Evolutionary conservation across 805 yeast genomes (phyloP), one percentile per base, ranked within the genome.

Genomic region (Yarrowia hollandica): DNA sequence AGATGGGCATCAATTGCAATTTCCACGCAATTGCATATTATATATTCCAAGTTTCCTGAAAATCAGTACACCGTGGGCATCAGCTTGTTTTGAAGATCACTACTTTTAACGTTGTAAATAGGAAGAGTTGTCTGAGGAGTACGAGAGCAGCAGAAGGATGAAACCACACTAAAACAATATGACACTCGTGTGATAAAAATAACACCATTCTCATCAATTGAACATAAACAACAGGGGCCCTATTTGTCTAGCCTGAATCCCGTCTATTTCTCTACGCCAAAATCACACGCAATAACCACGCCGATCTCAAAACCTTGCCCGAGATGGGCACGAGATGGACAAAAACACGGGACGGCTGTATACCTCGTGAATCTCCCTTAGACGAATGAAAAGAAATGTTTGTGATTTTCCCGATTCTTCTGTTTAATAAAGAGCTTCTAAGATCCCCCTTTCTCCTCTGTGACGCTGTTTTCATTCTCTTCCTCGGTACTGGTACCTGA

Each of bases 21-120:
- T 26, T 26, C 30, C 11, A 26, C 30, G 30, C 4, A 1, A 12
- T 10, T 16, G 30, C 10, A 41, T 22, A 12, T 21, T 18, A 41
- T 41, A 26, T 41, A 41, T 41, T 18, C n/a, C 23, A 15, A 7
- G 23, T 15, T 14, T 41, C 16, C 33, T 22, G 33, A 41, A 21
- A 39, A 41, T 41, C 48, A 25, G 23, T n/a, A 19, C 3, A 39
- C 31, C 4, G 30, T 25, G 31, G 21, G 21, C 6, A 25, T 15
- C 42, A 2, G 23, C 30, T 39, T 39, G 44, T 39, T 39, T 39
- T 39, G 44, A 39, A 15, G 44, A 39, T 39, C 44, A n/a, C 19
- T 23, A 8, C 19, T 14, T 38, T 14, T 38, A 38, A 22, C 26
- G 44, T 39, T 39, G 30, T 23, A 19, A 37, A 1, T 12, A 22